phyloP scores from a whole-genome alignment of 768 basidiomycete genomes.

The Leucogyrophana mollusca region DNA sequence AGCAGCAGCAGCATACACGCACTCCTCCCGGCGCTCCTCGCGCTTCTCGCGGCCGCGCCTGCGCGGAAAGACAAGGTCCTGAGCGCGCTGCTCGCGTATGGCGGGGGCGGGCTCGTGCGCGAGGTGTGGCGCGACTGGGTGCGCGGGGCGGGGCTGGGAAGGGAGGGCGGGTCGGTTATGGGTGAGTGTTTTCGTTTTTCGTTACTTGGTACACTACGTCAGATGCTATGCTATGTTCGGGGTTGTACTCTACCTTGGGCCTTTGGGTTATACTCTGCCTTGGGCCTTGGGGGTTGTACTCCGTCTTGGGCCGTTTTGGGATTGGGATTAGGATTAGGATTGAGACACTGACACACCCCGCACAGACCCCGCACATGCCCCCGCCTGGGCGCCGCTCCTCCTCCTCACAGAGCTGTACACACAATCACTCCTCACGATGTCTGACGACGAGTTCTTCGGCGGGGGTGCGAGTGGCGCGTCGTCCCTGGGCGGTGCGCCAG shows the following conservation, averaged over 20 bases:
- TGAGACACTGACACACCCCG: background rate
- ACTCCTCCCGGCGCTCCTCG: slow-evolving; percentile 57
- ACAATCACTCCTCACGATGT: slow-evolving; percentile 85
- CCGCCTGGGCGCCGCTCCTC: slow-evolving; percentile 67
- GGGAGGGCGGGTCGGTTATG: slow-evolving; percentile 38
- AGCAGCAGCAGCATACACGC: too few species aligned
- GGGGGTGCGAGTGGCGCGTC: slow-evolving; percentile 13
- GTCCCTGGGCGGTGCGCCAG: too few species aligned
- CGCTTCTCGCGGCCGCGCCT: slow-evolving; percentile 62
- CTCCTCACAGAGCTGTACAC: slow-evolving; percentile 81
- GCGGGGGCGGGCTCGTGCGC: slow-evolving; percentile 63
- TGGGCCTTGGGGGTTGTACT: too few species aligned
- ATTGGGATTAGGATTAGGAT: too few species aligned
- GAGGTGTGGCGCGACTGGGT: slow-evolving; percentile 75
- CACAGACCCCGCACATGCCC: slow-evolving; percentile 43
- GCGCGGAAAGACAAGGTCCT: slow-evolving; percentile 56
- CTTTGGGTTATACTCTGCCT: too few species aligned
- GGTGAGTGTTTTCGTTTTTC: slow-evolving; percentile 30
- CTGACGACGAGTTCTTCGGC: slow-evolving; percentile 96
- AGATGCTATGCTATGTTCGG: too few species aligned
- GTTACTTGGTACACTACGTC: background rate
- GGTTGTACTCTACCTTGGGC: slow-evolving; percentile 21
- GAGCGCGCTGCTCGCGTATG: slow-evolving; percentile 46
- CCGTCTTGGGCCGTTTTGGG: too few species aligned
- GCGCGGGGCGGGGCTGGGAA: slow-evolving; percentile 60